A percentile compares a stretch with the other conserved stretches of the same genome.
Evolutionary conservation across 2,329 filamentous ascomycete genomes (phyloP).

Genomic region (Curvularia verruculosa): DNA sequence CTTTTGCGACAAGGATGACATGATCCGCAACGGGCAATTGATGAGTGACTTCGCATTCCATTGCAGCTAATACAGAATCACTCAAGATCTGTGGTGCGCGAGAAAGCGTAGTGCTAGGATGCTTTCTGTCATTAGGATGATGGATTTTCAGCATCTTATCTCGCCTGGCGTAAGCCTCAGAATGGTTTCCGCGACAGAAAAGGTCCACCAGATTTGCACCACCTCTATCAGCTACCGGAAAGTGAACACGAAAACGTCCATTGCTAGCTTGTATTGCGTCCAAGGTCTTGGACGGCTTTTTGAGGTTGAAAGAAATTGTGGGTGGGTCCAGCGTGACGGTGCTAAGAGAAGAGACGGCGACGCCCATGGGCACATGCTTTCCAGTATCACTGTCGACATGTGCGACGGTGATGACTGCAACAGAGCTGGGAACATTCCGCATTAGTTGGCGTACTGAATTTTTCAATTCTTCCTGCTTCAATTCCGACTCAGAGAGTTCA

Average conservation of each 20-base stretch:
- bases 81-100: conserved; percentile 26
- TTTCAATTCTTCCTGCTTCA: conserved; percentile 14
- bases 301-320: conserved; percentile 67
- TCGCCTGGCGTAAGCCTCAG: conserved; percentile 29
- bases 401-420: conserved; percentile 60
- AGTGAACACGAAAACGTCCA: conserved; percentile 56
- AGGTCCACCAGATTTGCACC: conserved; percentile 40
- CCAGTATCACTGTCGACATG: conserved; percentile 20
- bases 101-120: conserved; percentile 7
- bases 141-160: conserved; percentile 9
- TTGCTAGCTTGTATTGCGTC: conserved; percentile 56
- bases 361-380: conserved; percentile 41
- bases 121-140: conserved; percentile 12
- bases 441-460: conserved; percentile 49
- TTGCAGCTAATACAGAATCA: conserved; percentile 30
- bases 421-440: conserved; percentile 62
- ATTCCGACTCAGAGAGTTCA: conserved; percentile 7
- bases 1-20: conserved; percentile 54
- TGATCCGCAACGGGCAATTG: conserved; percentile 55
- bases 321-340: conserved; percentile 64
- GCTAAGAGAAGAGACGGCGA: conserved; percentile 67
- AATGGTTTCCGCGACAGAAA: conserved; percentile 40
- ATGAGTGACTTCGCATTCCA: conserved; percentile 46
- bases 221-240: conserved; percentile 47
- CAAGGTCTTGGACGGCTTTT: conserved; percentile 61